phyloP scores from a whole-genome alignment of 495 filamentous ascomycete species.

The Friedmanniomyces simplex region DNA sequence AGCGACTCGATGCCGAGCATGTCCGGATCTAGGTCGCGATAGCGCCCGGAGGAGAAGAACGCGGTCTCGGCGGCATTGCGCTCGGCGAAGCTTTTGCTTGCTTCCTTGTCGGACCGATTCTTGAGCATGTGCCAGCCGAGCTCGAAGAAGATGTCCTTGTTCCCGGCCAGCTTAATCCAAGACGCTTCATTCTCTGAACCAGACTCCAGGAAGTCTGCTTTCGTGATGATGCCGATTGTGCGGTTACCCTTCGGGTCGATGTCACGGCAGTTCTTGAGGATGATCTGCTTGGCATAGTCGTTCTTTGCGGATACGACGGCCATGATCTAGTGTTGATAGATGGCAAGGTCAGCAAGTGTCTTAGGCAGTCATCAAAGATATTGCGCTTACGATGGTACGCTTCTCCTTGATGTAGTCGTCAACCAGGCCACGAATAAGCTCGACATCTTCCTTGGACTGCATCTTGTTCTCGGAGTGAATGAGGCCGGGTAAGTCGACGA shows the following conservation, averaged over 20 bases:
- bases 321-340: slow-evolving; percentile 34
- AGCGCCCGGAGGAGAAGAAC: slow-evolving; percentile 33
- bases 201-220: slow-evolving; percentile 40
- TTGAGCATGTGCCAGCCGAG: slow-evolving; percentile 63
- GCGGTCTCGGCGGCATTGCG: slow-evolving; percentile 33
- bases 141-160: slow-evolving; percentile 49
- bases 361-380: too few relatives aligned
- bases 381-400: slow-evolving; percentile 35
- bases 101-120: slow-evolving; percentile 37
- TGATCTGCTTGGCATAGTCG: slow-evolving; percentile 39
- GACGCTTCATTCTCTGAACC: slow-evolving; percentile 40
- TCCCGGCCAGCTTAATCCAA: slow-evolving; percentile 47
- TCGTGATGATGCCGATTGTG: slow-evolving; percentile 52
- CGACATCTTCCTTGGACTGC: slow-evolving; percentile 22
- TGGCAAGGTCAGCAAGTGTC: too few relatives aligned
- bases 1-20: slow-evolving; percentile 26
- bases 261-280: slow-evolving; percentile 34
- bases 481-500: slow-evolving; percentile 25
- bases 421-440: slow-evolving; percentile 42
- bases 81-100: slow-evolving; percentile 32
- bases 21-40: slow-evolving; percentile 18
- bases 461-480: slow-evolving; percentile 13
- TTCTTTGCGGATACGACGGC: slow-evolving; percentile 46
- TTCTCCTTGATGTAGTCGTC: slow-evolving; percentile 47
- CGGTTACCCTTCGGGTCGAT: slow-evolving; percentile 39